Evolutionary conservation across 768 basidiomycete species (phyloP).

Genomic region (Tylopilus subfusipes): DNA sequence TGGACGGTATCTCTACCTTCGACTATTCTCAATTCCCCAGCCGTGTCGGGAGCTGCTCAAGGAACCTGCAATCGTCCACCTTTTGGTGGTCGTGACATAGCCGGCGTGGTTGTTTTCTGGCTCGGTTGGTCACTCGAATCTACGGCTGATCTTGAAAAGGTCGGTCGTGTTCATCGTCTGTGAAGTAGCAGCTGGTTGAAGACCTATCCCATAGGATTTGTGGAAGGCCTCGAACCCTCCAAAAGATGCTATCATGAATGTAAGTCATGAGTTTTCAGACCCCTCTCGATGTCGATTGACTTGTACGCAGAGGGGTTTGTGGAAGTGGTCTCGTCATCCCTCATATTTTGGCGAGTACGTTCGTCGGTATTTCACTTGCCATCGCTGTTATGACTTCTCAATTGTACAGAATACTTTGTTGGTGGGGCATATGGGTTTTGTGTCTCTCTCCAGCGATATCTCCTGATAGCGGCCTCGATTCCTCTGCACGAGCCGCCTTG

Average conservation of each 20-base stretch:
- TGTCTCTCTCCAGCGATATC: background rate
- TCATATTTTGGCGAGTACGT: background rate
- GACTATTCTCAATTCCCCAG: background rate
- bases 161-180: background rate
- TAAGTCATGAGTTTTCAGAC: background rate
- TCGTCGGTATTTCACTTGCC: background rate
- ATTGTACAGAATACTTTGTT: background rate
- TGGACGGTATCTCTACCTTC: background rate
- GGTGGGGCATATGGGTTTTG: background rate
- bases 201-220: background rate
- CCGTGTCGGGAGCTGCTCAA: background rate
- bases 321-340: background rate
- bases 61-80: background rate
- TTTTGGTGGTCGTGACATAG: background rate
- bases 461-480: background rate
- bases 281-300: background rate
- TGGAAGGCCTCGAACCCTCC: background rate
- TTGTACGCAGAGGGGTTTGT: background rate
- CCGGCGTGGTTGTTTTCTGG: background rate
- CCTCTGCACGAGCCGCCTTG: background rate
- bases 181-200: background rate
- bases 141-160: background rate
- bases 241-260: background rate
- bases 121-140: background rate
- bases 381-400: background rate